Evolutionary conservation across 2,329 filamentous ascomycete genomes (phyloP), one percentile per base, ranked within the genome.

Genomic region (Fusarium dlaminii): DNA sequence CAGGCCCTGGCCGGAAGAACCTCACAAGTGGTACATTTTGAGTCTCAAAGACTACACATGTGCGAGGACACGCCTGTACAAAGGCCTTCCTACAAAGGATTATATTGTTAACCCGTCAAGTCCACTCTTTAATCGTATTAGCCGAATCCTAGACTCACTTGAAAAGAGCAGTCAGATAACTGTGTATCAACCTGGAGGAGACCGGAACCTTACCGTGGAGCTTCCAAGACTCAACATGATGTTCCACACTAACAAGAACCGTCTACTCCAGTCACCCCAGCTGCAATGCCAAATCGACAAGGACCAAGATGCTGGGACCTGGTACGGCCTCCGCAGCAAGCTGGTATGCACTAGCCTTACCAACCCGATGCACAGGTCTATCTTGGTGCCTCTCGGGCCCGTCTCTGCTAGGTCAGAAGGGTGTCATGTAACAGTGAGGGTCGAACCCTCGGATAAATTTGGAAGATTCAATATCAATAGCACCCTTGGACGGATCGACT

Each of bases 311-410:
- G 81, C 86, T 0, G 90, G 90, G 0, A 90, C 89, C 0, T 86
- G 88, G 77, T 89, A 92, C 68, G 91, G 92, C 0, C 80, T 93
- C 2, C 68, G 80, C 6, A 91, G 87, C 76, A 91, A 89, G 78
- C 80, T 94, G 2, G 86, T 93, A 2, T 81, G 92, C 18, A 84
- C 85, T 1, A 86, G 87, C n/a, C 71, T 78, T 0, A 70, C 77
- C 3, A 86, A 87, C 45, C 75, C 74, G 0, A 74, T 74, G 4
- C 82, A 85, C 15, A 85, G 87, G 12, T 89, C 84, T 43, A 82
- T 92, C 13, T 81, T 92, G 3, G 82, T 89, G 0, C 87, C 90
- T 1, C 60, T 89, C 6, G 88, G 89, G 0, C n/a, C 59, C 8
- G 20, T 75, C 27, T 17, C 32, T 17, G 68, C 60, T 9, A 36